Evolutionary conservation across 2,329 filamentous ascomycete species (phyloP).

Genomic region (Clonostachys byssicola): DNA sequence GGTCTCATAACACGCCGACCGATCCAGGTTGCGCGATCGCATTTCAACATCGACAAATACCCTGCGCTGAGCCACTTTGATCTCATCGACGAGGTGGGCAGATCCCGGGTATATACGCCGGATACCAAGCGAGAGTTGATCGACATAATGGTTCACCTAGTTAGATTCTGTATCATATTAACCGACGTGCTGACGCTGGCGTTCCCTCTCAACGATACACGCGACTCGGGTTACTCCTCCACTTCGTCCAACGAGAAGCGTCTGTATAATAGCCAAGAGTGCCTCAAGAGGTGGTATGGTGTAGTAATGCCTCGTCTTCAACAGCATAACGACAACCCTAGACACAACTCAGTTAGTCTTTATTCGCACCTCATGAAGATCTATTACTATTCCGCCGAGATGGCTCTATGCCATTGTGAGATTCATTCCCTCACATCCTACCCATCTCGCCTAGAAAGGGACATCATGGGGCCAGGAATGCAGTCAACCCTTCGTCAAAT

Average conservation of each 20-base stretch:
- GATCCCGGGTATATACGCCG: slow-evolving; percentile 37
- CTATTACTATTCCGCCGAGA: slow-evolving; percentile 40
- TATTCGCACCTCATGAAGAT: slow-evolving; percentile 45
- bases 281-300: slow-evolving; percentile 32
- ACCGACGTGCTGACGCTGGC: slow-evolving; percentile 40
- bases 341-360: slow-evolving; percentile 33
- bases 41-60: slow-evolving; percentile 36
- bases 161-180: slow-evolving; percentile 37
- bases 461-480: slow-evolving; percentile 15
- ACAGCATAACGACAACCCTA: slow-evolving; percentile 18
- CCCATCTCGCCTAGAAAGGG: slow-evolving; percentile 16
- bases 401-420: slow-evolving; percentile 41
- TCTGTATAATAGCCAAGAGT: slow-evolving; percentile 26
- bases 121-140: slow-evolving; percentile 37
- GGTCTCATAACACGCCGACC: slow-evolving; percentile 43
- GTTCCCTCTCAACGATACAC: slow-evolving; percentile 35
- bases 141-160: slow-evolving; percentile 37
- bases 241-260: slow-evolving; percentile 20
- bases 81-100: slow-evolving; percentile 37
- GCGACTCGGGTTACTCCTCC: slow-evolving; percentile 28
- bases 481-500: slow-evolving; percentile 31
- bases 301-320: slow-evolving; percentile 20
- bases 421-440: slow-evolving; percentile 34
- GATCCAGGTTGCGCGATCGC: slow-evolving; percentile 40
- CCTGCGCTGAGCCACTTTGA: slow-evolving; percentile 32